Evolutionary conservation across 2,329 filamentous ascomycete genomes (phyloP).

Genomic region (Thermomyces lanuginosus): DNA sequence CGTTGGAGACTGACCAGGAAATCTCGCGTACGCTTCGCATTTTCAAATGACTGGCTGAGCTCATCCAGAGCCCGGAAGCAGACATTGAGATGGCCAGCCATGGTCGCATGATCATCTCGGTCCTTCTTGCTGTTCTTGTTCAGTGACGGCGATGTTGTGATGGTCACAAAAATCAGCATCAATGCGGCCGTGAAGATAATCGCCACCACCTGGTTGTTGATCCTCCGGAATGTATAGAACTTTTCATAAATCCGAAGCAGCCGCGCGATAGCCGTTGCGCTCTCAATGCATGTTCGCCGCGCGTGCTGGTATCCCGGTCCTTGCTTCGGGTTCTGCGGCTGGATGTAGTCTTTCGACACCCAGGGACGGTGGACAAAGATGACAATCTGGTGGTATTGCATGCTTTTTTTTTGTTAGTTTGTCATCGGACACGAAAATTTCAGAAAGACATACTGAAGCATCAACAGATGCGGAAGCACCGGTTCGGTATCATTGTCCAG

Average conservation of each 20-base stretch:
- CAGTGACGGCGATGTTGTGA: conserved; percentile 18
- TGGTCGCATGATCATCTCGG: conserved; percentile 9
- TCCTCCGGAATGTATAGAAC: conserved; percentile 27
- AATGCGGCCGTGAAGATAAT: conserved; percentile 30
- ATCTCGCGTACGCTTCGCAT: conserved; percentile 25
- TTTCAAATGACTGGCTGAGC: conserved; percentile 25
- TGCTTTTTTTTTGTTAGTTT: conserved; percentile 10
- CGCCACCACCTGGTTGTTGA: conserved; percentile 29
- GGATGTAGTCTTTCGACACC: conserved; percentile 28
- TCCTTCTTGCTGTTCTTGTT: conserved; percentile 9
- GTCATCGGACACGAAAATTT: background rate
- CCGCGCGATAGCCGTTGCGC: conserved; percentile 24
- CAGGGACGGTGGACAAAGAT: conserved; percentile 31
- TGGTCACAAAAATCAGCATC: conserved; percentile 23
- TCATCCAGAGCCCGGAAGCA: conserved; percentile 29
- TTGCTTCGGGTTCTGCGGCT: conserved; percentile 24
- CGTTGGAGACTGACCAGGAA: conserved; percentile 23
- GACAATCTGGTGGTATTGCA: conserved; percentile 30
- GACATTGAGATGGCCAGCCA: conserved; percentile 23
- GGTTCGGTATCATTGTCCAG: conserved; percentile 17
- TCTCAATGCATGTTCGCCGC: conserved; percentile 28
- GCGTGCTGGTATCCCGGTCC: conserved; percentile 30
- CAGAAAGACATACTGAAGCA: conserved; percentile 20
- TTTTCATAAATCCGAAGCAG: conserved; percentile 27
- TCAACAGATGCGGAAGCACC: conserved; percentile 24